Base-by-base conservation (phyloP, 495 filamentous ascomycete genomes). In the Penicillium egyptiacum region DNA sequence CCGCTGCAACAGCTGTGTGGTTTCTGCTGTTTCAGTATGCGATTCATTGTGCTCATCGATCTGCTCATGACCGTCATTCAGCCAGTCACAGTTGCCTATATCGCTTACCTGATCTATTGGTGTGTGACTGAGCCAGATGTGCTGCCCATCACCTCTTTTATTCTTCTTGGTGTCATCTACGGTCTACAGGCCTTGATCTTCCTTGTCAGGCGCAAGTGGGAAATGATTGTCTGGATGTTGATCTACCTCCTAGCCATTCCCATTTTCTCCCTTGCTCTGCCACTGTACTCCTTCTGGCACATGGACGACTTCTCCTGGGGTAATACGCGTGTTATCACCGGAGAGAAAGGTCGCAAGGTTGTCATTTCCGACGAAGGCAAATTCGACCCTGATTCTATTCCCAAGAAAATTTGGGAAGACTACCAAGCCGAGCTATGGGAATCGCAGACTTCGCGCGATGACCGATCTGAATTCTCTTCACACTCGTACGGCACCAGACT, bases 301-400 rank as follows among this genome's bases (percentile, higher is more conserved):
- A 97, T 97, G 94, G 94, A 99, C 71, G 94, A 99, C 79, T 99
- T 99, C 83, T 88, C 86, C 7, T 98, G 94, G 94, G 94, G 94
- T 81, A 98, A 90, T 71, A 98, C 94, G 0, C 92, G 95, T 81
- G 81, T 99, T 41, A 92, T 99, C 59, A 96, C 90, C n/a, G 94
- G 94, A 69, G 94, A 98, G 72, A 88, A 88, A 66, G 94, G 94
- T 50, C 84, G 88, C 66, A 92, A 97, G 77, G 75, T 98, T 59
- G 85, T 99, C 68, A 89, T 99, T 60, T 89, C 90, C 1, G 94
- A 99, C 70, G 94, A 99, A 76, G 95, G 94, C 73, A 97, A 96
- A 76, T 99, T 97, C 70, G 94, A 99, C 70, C 93, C 95, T 11
- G 78, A 82, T 10, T 88, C 85, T 37, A 98, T 99, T 59, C 94